Evolutionary conservation across 2,329 filamentous ascomycete genomes (phyloP).

Genomic region (Blastomyces percursus): DNA sequence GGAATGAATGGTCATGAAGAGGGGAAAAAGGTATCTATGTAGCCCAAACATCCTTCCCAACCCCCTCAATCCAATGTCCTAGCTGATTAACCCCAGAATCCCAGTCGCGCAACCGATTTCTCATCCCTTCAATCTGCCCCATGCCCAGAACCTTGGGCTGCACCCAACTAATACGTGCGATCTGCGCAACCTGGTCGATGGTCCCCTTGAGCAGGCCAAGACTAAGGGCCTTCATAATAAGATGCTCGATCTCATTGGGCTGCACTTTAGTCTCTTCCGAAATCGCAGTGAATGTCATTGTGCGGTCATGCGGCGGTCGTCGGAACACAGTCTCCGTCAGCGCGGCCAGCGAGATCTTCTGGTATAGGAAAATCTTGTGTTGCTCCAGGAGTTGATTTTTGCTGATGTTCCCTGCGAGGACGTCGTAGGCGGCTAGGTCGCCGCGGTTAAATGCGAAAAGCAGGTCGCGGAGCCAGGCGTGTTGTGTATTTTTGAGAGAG

Average conservation of each 20-base stretch:
- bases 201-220: constrained; percentile 79
- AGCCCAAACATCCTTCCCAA: constrained; percentile 93
- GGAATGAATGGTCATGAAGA: not conserved
- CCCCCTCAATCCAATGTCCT: constrained; percentile 91
- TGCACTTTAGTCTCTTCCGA: constrained; percentile 84
- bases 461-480: constrained; percentile 87
- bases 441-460: constrained; percentile 96
- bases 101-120: constrained; percentile 80
- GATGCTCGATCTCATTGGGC: constrained; percentile 85
- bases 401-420: constrained; percentile 66
- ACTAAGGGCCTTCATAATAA: constrained; percentile 98
- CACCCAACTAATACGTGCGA: constrained; percentile 96
- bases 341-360: constrained; percentile 96
- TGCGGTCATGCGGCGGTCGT: constrained; percentile 85
- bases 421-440: constrained; percentile 77
- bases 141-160: constrained; percentile 96
- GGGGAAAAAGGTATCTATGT: constrained; percentile 41
- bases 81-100: constrained; percentile 91
- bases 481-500: constrained; percentile 60
- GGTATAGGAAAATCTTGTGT: constrained; percentile 74
- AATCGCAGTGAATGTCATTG: constrained; percentile 85
- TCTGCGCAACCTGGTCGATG: constrained; percentile 90
- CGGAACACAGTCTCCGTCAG: constrained; percentile 95
- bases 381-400: constrained; percentile 68
- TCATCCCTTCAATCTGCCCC: constrained; percentile 90